Percentiles rank a stretch among this genome's conserved stretches.
Conservation (phyloP, 495 filamentous ascomycete species). For the Podospora comata region DNA sequence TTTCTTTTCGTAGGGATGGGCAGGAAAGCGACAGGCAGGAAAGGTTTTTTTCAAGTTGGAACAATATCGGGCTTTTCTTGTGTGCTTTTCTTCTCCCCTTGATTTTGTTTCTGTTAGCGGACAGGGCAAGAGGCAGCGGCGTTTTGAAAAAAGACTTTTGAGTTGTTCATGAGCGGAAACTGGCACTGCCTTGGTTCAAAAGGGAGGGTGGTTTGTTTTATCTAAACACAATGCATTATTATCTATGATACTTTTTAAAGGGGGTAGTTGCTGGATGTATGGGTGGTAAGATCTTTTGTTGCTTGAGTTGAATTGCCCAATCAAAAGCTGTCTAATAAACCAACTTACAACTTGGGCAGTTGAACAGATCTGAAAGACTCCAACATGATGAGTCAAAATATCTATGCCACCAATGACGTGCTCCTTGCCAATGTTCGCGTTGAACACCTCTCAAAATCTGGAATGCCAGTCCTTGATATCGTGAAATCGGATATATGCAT, state of each 20-base stretch:
- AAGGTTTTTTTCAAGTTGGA: neutral
- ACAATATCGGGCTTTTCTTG: neutral
- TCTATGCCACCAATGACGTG: neutral
- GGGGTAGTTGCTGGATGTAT: neutral
- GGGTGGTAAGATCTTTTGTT: neutral
- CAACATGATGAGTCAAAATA: neutral
- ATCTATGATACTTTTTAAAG: neutral
- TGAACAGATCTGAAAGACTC: neutral
- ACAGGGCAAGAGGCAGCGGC: neutral
- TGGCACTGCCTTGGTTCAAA: neutral
- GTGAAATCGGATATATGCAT: neutral
- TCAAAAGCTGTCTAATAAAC: neutral
- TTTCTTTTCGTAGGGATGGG: neutral
- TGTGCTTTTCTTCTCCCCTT: neutral
- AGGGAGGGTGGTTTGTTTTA: neutral
- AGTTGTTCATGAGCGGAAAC: neutral
- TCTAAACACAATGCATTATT: neutral
- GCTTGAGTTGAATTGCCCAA: neutral
- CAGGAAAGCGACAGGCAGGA: neutral
- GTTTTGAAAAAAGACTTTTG: neutral
- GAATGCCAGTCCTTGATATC: neutral
- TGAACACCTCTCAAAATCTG: neutral
- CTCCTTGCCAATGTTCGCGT: neutral
- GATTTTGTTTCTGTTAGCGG: neutral
- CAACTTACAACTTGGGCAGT: neutral